Conservation (phyloP, 2,329 filamentous ascomycete species). For the Diatrype stigma region DNA sequence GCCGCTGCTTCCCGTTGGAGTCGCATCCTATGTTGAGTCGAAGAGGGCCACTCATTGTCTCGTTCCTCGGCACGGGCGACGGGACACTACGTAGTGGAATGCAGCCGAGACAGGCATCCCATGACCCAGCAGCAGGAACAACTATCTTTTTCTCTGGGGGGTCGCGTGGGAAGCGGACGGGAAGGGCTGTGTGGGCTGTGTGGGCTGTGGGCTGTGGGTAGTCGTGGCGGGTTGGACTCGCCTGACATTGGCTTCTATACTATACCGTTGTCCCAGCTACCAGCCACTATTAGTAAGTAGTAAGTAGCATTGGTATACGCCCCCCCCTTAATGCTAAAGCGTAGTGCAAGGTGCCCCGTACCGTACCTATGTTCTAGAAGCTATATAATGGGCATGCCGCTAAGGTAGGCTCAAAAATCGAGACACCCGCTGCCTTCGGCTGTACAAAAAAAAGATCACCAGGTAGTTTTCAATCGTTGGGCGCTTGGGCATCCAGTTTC, state of each 20-base stretch:
- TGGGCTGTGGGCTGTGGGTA: neutral
- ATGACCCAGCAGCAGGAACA: neutral
- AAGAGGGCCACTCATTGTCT: neutral
- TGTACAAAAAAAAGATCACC: neutral
- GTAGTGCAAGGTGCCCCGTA: no score
- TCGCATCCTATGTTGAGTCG: no score
- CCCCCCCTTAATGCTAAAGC: neutral
- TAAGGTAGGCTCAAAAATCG: no score
- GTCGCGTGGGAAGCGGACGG: neutral
- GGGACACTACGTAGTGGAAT: neutral
- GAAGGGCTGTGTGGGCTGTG: neutral
- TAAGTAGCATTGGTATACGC: neutral
- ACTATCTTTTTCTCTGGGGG: neutral
- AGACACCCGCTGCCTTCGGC: no score
- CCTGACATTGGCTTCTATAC: neutral
- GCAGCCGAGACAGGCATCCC: neutral
- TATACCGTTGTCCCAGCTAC: no score
- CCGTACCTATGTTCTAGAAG: no score
- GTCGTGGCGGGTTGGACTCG: neutral
- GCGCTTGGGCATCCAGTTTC: neutral
- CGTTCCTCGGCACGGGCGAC: neutral
- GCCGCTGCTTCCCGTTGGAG: no score
- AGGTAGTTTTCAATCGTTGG: neutral
- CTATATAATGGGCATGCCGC: no score
- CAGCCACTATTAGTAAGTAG: no score